These are phyloP conservation scores for Carallia pectinifolia DNA, from an alignment of 345 rosid genomes.

Conservation along the genomic window DNA sequence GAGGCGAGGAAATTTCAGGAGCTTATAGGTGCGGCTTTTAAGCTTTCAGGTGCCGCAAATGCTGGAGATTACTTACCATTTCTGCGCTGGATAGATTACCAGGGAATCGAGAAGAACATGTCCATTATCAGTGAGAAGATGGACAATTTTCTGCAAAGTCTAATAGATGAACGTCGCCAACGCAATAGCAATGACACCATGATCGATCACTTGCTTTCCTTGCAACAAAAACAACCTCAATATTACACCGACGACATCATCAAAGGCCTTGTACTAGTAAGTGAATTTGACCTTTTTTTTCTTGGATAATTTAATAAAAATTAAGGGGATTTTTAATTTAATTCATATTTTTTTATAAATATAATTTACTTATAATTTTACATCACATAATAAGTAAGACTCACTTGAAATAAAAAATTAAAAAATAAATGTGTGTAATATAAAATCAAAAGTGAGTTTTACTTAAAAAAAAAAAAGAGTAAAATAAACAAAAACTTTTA, in stretches of 20 bases:
- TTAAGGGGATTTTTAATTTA: not conserved
- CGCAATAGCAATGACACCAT: not conserved
- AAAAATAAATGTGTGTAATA: too few species aligned
- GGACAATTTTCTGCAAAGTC: conserved; percentile 3
- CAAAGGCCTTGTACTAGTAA: conserved; percentile 22
- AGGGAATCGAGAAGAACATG: conserved; percentile 1
- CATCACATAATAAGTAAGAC: too few species aligned
- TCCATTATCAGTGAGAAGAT: not conserved
- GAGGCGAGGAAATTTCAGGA: too few species aligned
- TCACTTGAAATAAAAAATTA: too few species aligned
- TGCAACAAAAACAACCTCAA: conserved; percentile 19
- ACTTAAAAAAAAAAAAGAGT: too few species aligned
- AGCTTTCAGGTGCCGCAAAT: not conserved
- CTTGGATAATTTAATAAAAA: too few species aligned
- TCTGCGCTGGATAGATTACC: conserved; percentile 4
- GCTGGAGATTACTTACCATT: not conserved
- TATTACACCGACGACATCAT: conserved; percentile 23
- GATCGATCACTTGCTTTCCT: conserved; percentile 24
- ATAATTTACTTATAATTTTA: too few species aligned
- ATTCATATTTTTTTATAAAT: too few species aligned
- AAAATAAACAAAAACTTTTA: too few species aligned
- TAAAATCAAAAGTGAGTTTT: too few species aligned
- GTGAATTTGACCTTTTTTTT: not conserved
- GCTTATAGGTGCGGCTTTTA: too few species aligned
- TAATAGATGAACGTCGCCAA: conserved; percentile 9